A percentile compares a stretch with the other conserved stretches of the same genome.
Conservation (phyloP, 768 basidiomycete genomes). For the Gloeopeniophorella convolvens region DNA sequence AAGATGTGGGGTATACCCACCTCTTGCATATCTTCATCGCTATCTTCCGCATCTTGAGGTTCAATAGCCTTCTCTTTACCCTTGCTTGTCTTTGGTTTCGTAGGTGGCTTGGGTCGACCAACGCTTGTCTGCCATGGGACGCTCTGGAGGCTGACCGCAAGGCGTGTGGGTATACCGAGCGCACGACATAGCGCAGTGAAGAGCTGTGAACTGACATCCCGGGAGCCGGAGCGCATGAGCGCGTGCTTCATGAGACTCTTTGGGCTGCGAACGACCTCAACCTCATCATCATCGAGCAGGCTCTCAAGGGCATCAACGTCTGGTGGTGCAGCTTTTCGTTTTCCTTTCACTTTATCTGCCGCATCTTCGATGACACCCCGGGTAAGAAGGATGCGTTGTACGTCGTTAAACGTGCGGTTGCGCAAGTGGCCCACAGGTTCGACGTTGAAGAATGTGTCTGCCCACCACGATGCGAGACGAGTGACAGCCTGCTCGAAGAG, state of each 20-base stretch:
- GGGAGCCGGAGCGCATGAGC: slow-evolving; percentile 68
- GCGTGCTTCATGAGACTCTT: slow-evolving; percentile 95
- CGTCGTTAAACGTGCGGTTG: slow-evolving; percentile 71
- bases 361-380: slow-evolving; percentile 16
- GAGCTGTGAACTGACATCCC: slow-evolving; percentile 84
- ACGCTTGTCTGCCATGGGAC: slow-evolving; percentile 80
- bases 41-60: slow-evolving; percentile 30
- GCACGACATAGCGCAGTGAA: slow-evolving; percentile 88
- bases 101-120: slow-evolving; percentile 46
- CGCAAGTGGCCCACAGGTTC: slow-evolving; percentile 59
- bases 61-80: slow-evolving; percentile 27
- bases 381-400: slow-evolving; percentile 34
- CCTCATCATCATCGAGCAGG: slow-evolving; percentile 40
- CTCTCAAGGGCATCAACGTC: slow-evolving; percentile 29
- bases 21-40: slow-evolving; percentile 36
- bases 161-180: slow-evolving; percentile 76
- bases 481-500: slow-evolving; percentile 80
- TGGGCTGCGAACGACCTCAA: slow-evolving; percentile 62
- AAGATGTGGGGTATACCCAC: slow-evolving; percentile 28
- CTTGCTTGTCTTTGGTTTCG: slow-evolving; percentile 38
- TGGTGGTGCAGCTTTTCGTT: background rate
- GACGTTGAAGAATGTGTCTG: slow-evolving; percentile 59
- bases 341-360: slow-evolving; percentile 21
- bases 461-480: slow-evolving; percentile 83
- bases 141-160: slow-evolving; percentile 87